Conservation (phyloP, 2,329 filamentous ascomycete species). For the Alternaria panax region DNA sequence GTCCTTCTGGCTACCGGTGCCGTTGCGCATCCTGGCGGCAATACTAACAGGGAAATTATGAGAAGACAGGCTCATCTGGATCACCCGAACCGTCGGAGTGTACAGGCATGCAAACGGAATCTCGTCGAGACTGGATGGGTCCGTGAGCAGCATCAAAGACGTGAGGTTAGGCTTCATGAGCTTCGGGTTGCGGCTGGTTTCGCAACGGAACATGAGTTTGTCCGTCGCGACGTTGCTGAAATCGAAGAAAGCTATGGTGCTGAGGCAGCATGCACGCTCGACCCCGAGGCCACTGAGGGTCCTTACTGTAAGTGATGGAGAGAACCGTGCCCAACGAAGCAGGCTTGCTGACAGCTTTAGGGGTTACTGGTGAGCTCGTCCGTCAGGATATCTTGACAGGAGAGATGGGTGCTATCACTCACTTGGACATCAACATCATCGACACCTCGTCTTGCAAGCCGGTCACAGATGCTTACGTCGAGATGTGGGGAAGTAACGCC, state of each 20-base stretch:
- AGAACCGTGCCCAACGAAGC: neutral
- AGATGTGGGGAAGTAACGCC: constrained; percentile 57
- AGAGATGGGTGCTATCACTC: constrained; percentile 58
- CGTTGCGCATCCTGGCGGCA: constrained; percentile 52
- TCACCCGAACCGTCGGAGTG: constrained; percentile 49
- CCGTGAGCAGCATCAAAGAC: constrained; percentile 47
- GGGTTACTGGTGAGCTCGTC: constrained; percentile 60
- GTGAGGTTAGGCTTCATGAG: constrained; percentile 48
- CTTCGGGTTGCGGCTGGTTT: constrained; percentile 49
- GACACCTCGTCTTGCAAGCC: constrained; percentile 62
- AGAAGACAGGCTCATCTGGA: constrained; percentile 44
- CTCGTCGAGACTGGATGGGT: constrained; percentile 44
- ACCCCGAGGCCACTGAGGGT: constrained; percentile 44
- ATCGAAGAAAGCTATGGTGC: constrained; percentile 37
- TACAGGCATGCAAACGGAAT: constrained; percentile 45
- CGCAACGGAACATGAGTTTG: constrained; percentile 38
- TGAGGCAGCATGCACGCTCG: constrained; percentile 42
- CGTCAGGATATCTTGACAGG: constrained; percentile 59
- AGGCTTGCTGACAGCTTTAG: constrained; percentile 22
- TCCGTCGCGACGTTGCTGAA: constrained; percentile 38
- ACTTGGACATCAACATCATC: constrained; percentile 63
- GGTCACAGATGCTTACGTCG: constrained; percentile 58
- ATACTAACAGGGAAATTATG: constrained; percentile 43
- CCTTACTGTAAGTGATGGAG: constrained; percentile 44
- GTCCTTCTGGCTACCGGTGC: constrained; percentile 36